Evolutionary conservation across 2,329 filamentous ascomycete species (phyloP), one percentile per base, ranked within the genome.

Genomic region (Fusarium mexicanum): DNA sequence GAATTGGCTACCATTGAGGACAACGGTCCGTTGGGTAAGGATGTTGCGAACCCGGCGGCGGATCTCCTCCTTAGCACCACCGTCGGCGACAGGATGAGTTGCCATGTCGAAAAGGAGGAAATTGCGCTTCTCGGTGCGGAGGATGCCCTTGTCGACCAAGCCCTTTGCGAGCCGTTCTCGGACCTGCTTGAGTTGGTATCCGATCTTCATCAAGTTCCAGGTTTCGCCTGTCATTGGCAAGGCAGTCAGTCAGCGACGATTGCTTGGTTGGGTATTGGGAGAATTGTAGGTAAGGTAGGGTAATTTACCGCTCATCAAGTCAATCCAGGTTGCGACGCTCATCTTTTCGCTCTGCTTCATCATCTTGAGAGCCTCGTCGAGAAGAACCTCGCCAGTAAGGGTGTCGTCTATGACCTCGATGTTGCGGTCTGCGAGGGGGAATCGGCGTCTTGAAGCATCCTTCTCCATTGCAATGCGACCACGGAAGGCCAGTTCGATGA

Each of bases 311-410:
- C 95, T 98, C 95, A 99, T 96, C 77, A 99, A 87, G 84, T 99
- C 96, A 83, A 99, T 98, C 96, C 96, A 99, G 51, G 94, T 94
- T 87, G 94, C 96, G 77, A 99, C 96, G 84, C 96, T 98, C 96
- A 99, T 98, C 89, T 98, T 98, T 87, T 99, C 96, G 84, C 95
- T 98, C 78, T 94, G 92, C 89, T 99, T 99, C 96, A 99, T 99
- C 95, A 99, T 97, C 88, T 99, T 99, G 81, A 99, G 87, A 68
- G 96, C 94, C 87, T 99, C 96, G 85, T 99, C 96, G 80, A 99
- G 90, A 79, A 99, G 89, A 74, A 98, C 96, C 86, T 99, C 96
- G 78, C 96, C 96, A 11, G 96, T 99, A 81, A 98, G 88, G 68
- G 95, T 96, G 81, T 98, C 96, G 84, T 99, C 96, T 81, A 98